Base-by-base conservation (phyloP, 371 early-diverging fungal species). In the Rhizopus stolonifer region DNA sequence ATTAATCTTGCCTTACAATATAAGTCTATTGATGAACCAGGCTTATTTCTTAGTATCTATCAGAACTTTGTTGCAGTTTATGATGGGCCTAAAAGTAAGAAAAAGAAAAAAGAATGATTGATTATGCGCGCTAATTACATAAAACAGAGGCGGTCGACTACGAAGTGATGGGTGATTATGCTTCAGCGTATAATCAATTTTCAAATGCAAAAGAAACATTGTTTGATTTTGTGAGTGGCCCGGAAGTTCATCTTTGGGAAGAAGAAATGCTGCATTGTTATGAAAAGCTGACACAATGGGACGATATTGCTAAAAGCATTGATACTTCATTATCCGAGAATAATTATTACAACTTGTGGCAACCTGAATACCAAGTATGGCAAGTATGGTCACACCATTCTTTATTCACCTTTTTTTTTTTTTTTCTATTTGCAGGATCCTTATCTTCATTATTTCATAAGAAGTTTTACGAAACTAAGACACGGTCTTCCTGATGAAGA, bases 271-370 rank as follows among this genome's bases (percentile, higher is more conserved):
- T 86, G 18, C 74, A 74, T 29, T 88, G 87, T 50, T 61, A 82
- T 52, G 82, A 81, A 22, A 75, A 83, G 29, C 64, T 90, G 24
- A 79, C 80, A 1, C 70, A 82, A 42, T 90, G 89, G 88, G 82
- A 82, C 15, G 65, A 63, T 11, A 65, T 90, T 15, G 76, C 75
- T 15, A 58, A 51, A 1, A 62, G 65, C 49, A 69, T 82, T 13
- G 55, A 67, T 39, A 52, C 60, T 5, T 77, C 73, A 33, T 33
- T 84, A 39, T 29, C 46, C 4, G 73, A 79, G 0, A 59, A 65
- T 15, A 54, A 82, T 26, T 56, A 66, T 7, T 54, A 62, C 0
- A 45, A 45, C 3, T 38, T 86, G 3, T 90, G 88, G 88, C 65
- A 72, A 11, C 60, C 64, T 6, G 72, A 76, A 10, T 70, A 74